These are phyloP conservation scores for Pelargonium citronellum DNA, from an alignment of 441 rosid species.

Conservation along the genomic window DNA sequence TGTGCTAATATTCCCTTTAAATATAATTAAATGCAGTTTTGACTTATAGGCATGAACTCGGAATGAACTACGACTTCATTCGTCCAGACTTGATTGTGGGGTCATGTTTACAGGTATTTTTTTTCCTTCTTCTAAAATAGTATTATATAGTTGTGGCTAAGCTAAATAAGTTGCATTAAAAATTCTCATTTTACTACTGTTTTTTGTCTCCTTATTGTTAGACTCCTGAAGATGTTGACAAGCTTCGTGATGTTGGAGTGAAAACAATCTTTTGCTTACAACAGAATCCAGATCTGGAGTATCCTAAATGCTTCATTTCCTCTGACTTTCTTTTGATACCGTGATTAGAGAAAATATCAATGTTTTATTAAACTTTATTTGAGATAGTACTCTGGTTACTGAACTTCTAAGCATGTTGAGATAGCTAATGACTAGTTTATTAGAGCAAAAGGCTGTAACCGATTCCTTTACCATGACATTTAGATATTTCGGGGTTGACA, in stretches of 20 bases:
- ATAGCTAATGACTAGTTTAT: not conserved
- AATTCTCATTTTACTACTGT: constrained; percentile 12
- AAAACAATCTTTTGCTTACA: constrained; percentile 92
- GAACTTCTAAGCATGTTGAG: not conserved
- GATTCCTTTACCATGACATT: constrained; percentile 38
- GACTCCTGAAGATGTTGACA: constrained; percentile 83
- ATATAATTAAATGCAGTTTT: constrained; percentile 52
- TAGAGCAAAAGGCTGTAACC: constrained; percentile 13
- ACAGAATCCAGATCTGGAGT: constrained; percentile 85
- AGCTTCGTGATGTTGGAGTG: constrained; percentile 75
- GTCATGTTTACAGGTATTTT: constrained; percentile 78
- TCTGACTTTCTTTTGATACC: constrained; percentile 14
- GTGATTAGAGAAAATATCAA: constrained; percentile 3
- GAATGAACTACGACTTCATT: constrained; percentile 83
- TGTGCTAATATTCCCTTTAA: constrained; percentile 8
- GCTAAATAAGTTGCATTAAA: not conserved
- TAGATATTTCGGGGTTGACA: constrained; percentile 93
- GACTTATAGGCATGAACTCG: constrained; percentile 86
- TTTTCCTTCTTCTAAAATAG: constrained; percentile 24
- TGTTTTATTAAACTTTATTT: not conserved
- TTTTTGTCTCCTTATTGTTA: constrained; percentile 24
- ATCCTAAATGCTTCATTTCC: constrained; percentile 36
- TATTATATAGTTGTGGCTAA: not conserved
- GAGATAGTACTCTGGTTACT: not conserved
- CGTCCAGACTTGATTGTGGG: constrained; percentile 86